Percentiles rank a stretch among this genome's conserved stretches.
Conservation (phyloP, 2,329 filamentous ascomycete species). For the Aspergillus fischeri region DNA sequence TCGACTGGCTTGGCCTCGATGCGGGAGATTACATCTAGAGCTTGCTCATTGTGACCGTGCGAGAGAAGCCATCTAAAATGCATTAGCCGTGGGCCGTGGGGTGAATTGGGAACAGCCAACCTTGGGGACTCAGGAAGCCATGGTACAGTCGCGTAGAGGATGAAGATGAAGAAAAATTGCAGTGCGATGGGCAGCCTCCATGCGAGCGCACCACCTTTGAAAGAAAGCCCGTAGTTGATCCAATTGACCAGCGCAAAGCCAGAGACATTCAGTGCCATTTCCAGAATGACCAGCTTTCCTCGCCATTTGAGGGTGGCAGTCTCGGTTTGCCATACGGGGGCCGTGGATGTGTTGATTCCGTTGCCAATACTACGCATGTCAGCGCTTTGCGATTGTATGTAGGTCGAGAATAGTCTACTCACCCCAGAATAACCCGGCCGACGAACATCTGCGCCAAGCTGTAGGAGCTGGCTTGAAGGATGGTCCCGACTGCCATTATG, state of each 20-base stretch:
- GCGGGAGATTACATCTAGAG: constrained; percentile 47
- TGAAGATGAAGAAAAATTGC: constrained; percentile 48
- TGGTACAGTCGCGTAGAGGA: constrained; percentile 43
- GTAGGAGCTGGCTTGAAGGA: constrained; percentile 46
- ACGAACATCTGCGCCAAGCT: constrained; percentile 49
- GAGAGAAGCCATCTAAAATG: constrained; percentile 39
- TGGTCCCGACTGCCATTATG: constrained; percentile 47
- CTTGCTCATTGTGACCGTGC: constrained; percentile 43
- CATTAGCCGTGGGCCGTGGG: background rate
- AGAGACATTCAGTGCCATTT: constrained; percentile 49
- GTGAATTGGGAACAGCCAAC: background rate
- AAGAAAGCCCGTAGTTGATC: constrained; percentile 51
- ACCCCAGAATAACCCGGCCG: constrained; percentile 37
- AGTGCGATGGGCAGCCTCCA: constrained; percentile 48
- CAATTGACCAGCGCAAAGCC: constrained; percentile 51
- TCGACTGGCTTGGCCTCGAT: constrained; percentile 43
- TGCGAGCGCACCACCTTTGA: constrained; percentile 37
- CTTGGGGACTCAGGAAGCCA: constrained; percentile 24
- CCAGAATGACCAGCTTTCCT: constrained; percentile 45
- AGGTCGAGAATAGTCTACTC: background rate
- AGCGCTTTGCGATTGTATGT: background rate
- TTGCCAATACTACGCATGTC: constrained; percentile 40
- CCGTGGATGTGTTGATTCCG: constrained; percentile 49
- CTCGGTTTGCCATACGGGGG: constrained; percentile 50
- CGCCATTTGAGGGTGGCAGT: constrained; percentile 44